Base-by-base conservation (phyloP, 768 basidiomycete species). In the Suillus subaureus region DNA sequence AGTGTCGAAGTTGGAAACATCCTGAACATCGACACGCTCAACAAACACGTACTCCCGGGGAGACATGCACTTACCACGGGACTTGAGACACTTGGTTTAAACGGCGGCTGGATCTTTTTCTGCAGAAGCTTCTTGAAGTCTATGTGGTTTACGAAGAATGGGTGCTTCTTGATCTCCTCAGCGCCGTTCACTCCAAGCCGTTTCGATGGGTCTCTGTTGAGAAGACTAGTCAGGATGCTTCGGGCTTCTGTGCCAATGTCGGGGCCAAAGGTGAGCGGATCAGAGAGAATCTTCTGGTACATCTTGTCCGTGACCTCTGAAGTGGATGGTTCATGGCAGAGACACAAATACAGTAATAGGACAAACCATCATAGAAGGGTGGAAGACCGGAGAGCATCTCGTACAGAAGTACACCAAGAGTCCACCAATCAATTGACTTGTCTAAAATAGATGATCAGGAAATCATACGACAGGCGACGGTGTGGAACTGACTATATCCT, bases 351-450 rank as follows among this genome's bases (percentile, higher is more conserved):
- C 54, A 26, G 23, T 21, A 37, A 45, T 23, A 58, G 40, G 26
- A 66, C 57, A 40, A 51, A 91, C 91, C 91, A 75, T 96, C 95
- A 75, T 97, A 97, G 83, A 97, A 97, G 0, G 96, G 96, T 21
- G 95, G 96, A 4, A 97, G 85, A 23, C 97, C 97, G 11, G 95
- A 91, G 52, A 99, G 84, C 97, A 96, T 96, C 80, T 96, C 94
- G 71, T 94, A 94, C 63, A 93, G 78, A 43, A 99, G 82, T 8
- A 98, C 96, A 61, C 97, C 97, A 21, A 98, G 85, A 4, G 96
- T 98, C 96, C 96, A 98, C 96, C 96, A 98, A 75, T 98, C 97
- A 66, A 98, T 97, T 21, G 89, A 88, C 78, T 92, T 93, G 77
- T 90, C 91, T 92, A 62, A 43, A 33, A 43, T 28, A n/a, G 33